Percentiles rank a stretch among this genome's conserved stretches.
phyloP scores from a whole-genome alignment of 495 filamentous ascomycete genomes.

The Haplographium delicatum region DNA sequence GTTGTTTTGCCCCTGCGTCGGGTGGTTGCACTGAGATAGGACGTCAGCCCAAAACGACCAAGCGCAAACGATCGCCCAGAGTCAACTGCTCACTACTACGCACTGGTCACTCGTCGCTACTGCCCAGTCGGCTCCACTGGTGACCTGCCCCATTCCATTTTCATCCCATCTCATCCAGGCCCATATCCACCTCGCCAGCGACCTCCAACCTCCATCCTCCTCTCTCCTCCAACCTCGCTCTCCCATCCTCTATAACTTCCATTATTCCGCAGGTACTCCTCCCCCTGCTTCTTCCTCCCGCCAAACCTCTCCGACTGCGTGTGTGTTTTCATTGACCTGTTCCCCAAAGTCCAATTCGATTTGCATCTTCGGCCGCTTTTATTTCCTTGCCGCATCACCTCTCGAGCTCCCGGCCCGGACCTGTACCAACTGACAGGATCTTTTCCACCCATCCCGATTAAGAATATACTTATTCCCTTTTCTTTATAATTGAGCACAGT shows the following conservation, averaged over 20 bases:
- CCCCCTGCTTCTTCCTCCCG: conserved; percentile 18
- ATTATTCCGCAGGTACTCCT: conserved; percentile 19
- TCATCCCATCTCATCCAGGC: no score
- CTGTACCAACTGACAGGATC: no score
- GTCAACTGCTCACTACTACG: no score
- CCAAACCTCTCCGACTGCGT: conserved; percentile 11
- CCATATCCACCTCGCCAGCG: no score
- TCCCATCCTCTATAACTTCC: conserved; percentile 23
- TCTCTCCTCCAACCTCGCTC: conserved; percentile 23
- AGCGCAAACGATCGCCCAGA: no score
- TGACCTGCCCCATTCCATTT: no score
- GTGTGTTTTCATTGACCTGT: background rate
- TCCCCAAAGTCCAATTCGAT: background rate
- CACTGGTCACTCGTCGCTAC: no score
- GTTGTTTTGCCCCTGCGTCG: no score
- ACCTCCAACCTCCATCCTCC: background rate
- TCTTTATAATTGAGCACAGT: conserved; percentile 17
- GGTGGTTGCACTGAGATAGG: no score
- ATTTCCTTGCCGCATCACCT: background rate
- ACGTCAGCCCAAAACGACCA: no score
- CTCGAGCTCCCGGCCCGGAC: background rate
- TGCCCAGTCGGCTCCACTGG: no score
- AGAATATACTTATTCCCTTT: background rate
- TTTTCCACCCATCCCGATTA: background rate
- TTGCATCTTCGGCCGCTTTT: background rate